Evolutionary conservation across 108 stramenopile species (phyloP), one percentile per base, ranked within the genome.

Genomic region (Conticribra guillardii): DNA sequence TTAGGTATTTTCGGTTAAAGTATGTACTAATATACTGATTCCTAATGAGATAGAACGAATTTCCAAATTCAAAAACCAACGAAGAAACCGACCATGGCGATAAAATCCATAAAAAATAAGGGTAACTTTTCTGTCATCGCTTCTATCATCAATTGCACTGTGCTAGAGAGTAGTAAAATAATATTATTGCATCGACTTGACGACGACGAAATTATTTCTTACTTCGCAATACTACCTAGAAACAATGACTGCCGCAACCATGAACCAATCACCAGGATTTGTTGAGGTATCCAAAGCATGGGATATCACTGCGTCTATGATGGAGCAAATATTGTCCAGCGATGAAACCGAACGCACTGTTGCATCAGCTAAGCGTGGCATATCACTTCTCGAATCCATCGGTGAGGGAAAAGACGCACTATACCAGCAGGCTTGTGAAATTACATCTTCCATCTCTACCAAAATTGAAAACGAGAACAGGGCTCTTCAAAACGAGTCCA

Each of bases 281-380:
- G 31, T 55, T 21, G 66, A 67, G 3, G 54, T 54, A 55, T 24
- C 28, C n/a, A 56, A 29, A 21, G 66, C 34, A 22, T 67, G 66
- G 66, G 66, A 56, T 27, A 21, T 41, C 23, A 17, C 54, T 3
- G 21, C 66, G 2, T 54, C 66, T 29, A 28, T 54, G 37, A 67
- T 67, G 54, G n/a, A 55, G 19, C 29, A 67, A 32, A 16, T 46
- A 29, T 19, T 55, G 2, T 55, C 54, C 41, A 33, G 9, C 9
- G 21, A 32, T 2, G 18, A 32, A 9, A 49, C 2, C 0, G 51
- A 65, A 23, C 4, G 24, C 17, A 23, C 52, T 5, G 4, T 47
- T 27, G 2, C 2, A 26, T 32, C 53, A 46, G 2, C 45, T 22
- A 23, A 31, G 7, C 66, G 30, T 0, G 54, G 66, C 54, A 45